Evolutionary conservation across 1,284 basidiomycete genomes (phyloP), one percentile per base, ranked within the genome.

Genomic region (Cystobasidium pallidum): DNA sequence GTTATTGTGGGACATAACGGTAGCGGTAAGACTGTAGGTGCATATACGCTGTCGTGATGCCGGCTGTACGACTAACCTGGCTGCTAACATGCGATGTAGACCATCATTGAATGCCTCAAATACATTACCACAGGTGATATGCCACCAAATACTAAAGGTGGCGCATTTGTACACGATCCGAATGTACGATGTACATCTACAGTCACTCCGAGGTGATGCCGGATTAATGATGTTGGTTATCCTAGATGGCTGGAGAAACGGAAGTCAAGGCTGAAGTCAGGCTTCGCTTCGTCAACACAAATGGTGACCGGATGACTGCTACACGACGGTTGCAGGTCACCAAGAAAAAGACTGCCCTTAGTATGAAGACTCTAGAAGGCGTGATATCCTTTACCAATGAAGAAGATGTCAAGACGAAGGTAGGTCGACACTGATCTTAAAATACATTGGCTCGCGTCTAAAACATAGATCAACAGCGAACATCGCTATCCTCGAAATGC

Each of bases 1-100:
- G 94, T 99, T 80, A 99, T 99, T 76, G 94, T 99, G 8, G 96
- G 96, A 4, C 92, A 95, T 83, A 99, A 99, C 82, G 96, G 96
- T 17, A 94, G 91, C 77, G 96, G 96, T 63, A 99, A 99, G 84
- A 99, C 96, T 21, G 86, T 86, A 64, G 79, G 83, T 75, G 2
- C 17, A 57, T 3, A 28, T 8, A 21, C 3, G 47, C 32, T 47
- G 21, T 2, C 24, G 32, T 32, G n/a, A 21, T 15, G 24, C 11
- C 1, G 28, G 24, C 28, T 13, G n/a, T 17, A 21, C 19, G 4
- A 15, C 26, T 30, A 3, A 39, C 57, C 26, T 24, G 28, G 3
- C 17, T 21, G 26, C 32, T 57, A 13, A 39, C 36, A 7, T 6
- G 36, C 13, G 13, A 72, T 10, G 15, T 76, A 87, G 79, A 99